Percentiles rank a stretch among this genome's conserved stretches.
Conservation (phyloP, 2,329 filamentous ascomycete genomes). For the Venturiaceae sp. region DNA sequence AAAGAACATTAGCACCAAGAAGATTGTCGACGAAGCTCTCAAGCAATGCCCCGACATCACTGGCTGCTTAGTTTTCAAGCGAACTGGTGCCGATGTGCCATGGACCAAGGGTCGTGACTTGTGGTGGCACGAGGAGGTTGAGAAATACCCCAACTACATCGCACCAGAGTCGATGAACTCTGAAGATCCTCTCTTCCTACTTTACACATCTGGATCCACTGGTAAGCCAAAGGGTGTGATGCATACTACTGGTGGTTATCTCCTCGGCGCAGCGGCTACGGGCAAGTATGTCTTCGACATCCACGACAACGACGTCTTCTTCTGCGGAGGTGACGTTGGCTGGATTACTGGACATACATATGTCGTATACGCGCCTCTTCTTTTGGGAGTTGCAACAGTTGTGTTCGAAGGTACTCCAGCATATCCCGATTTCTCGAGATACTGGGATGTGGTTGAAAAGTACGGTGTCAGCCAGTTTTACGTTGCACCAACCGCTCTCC, state of each 20-base stretch:
- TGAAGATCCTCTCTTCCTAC: constrained; percentile 92
- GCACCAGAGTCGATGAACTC: constrained; percentile 81
- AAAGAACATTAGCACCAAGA: constrained; percentile 96
- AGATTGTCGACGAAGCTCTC: constrained; percentile 95
- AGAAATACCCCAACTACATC: constrained; percentile 92
- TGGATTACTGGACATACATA: constrained; percentile 99
- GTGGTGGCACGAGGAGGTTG: constrained; percentile 98
- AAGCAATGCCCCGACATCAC: constrained; percentile 89
- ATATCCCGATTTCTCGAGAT: constrained; percentile 94
- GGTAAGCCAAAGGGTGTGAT: constrained; percentile 98
- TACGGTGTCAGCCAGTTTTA: constrained; percentile 97
- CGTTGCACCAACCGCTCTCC: constrained; percentile 87
- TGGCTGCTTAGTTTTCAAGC: constrained; percentile 85
- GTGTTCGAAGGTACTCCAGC: constrained; percentile 97
- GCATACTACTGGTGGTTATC: constrained; percentile 93
- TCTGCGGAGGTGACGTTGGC: constrained; percentile 95
- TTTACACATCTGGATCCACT: constrained; percentile 96
- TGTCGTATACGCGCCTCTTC: constrained; percentile 88
- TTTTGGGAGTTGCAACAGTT: constrained; percentile 87
- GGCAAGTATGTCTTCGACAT: constrained; percentile 99
- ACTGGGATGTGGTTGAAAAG: constrained; percentile 97
- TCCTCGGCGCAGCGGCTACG: constrained; percentile 86
- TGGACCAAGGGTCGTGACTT: constrained; percentile 81
- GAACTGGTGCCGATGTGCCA: constrained; percentile 85
- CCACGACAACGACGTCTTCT: constrained; percentile 85